These are phyloP conservation scores for Onygenales sp. DNA, from an alignment of 2,329 filamentous ascomycete genomes.

Conservation along the genomic window DNA sequence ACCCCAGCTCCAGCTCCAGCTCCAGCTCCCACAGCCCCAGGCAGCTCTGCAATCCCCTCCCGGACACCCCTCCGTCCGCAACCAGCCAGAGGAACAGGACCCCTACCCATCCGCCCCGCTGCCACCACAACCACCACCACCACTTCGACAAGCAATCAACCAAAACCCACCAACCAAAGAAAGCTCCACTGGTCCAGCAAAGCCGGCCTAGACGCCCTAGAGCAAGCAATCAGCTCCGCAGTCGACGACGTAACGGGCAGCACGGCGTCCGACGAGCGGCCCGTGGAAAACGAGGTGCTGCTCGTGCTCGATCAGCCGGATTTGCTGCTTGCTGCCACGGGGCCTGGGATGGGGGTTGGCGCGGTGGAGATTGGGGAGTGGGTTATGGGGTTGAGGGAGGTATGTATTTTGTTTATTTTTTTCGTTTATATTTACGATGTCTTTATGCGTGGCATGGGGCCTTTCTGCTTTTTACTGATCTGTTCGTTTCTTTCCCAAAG, in stretches of 20 bases:
- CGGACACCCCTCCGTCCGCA: background rate
- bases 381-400: conserved; percentile 54
- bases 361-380: conserved; percentile 43
- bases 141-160: conserved; percentile 5
- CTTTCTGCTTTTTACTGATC: background rate
- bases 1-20: conserved; percentile 11
- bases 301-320: conserved; percentile 60
- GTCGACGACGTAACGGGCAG: conserved; percentile 20
- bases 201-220: conserved; percentile 23
- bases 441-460: too few species aligned
- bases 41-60: conserved; percentile 6
- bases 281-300: conserved; percentile 32
- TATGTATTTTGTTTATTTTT: conserved; percentile 30
- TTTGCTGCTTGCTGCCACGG: conserved; percentile 51
- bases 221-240: conserved; percentile 25
- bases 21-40: conserved; percentile 4
- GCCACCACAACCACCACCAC: conserved; percentile 3
- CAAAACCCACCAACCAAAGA: conserved; percentile 17
- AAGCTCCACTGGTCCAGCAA: conserved; percentile 8
- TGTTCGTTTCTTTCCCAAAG: conserved; percentile 26
- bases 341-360: conserved; percentile 34
- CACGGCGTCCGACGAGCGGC: conserved; percentile 8
- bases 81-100: background rate
- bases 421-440: background rate
- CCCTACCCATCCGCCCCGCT: conserved; percentile 1